Evolutionary conservation across 2,329 filamentous ascomycete species (phyloP).

Genomic region (Zymoseptoria brevis): DNA sequence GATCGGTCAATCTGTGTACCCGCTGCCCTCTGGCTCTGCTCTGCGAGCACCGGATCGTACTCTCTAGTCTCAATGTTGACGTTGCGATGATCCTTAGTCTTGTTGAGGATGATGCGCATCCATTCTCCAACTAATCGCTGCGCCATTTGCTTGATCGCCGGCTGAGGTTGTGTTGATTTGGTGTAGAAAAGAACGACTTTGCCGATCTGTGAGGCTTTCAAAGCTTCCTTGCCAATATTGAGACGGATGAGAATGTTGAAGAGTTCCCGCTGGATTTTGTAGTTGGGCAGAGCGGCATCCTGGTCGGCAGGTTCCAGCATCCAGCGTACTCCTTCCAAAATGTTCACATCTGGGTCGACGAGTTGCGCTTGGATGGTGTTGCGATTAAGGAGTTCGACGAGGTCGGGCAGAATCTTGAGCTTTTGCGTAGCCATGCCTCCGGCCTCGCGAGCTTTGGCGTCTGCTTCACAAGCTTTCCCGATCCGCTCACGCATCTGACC

Average conservation of each 20-base stretch:
- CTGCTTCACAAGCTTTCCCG: slow-evolving; percentile 79
- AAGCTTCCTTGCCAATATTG: slow-evolving; percentile 81
- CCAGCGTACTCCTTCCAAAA: slow-evolving; percentile 90
- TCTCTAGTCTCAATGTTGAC: slow-evolving; percentile 56
- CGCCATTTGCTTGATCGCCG: slow-evolving; percentile 84
- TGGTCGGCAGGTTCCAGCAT: slow-evolving; percentile 85
- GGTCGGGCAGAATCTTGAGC: slow-evolving; percentile 85
- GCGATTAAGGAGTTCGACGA: slow-evolving; percentile 78
- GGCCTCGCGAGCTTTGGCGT: slow-evolving; percentile 71
- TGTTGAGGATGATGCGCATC: slow-evolving; percentile 80
- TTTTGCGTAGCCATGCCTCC: slow-evolving; percentile 83
- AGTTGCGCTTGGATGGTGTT: slow-evolving; percentile 78
- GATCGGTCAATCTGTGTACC: slow-evolving; percentile 30
- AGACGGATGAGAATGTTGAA: slow-evolving; percentile 72
- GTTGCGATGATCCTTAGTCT: slow-evolving; percentile 89
- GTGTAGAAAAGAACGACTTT: slow-evolving; percentile 97
- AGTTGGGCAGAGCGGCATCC: slow-evolving; percentile 87
- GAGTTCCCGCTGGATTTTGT: slow-evolving; percentile 93
- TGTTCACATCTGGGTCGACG: slow-evolving; percentile 89
- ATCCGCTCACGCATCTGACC: slow-evolving; percentile 80
- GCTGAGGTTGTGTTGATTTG: slow-evolving; percentile 82
- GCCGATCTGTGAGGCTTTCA: slow-evolving; percentile 86
- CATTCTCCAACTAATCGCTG: slow-evolving; percentile 90
- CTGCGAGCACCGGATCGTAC: slow-evolving; percentile 47
- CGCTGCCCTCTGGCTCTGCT: slow-evolving; percentile 19